Base-by-base conservation (phyloP, 1,284 basidiomycete genomes). In the Ganoderma lucidum region DNA sequence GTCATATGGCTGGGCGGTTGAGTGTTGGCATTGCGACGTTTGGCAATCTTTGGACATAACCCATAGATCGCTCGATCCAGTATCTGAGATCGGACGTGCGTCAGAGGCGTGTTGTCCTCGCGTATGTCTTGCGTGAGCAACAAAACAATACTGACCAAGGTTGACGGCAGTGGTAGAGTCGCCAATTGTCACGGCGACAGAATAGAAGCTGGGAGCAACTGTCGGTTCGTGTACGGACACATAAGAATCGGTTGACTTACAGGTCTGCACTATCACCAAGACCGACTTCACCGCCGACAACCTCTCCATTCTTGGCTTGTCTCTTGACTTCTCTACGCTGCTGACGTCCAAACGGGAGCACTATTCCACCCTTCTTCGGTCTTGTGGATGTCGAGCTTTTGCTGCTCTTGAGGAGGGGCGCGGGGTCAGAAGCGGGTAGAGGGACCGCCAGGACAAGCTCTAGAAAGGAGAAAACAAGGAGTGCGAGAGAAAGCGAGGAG, bases 21-120 rank as follows among this genome's bases (percentile, higher is more conserved):
- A 77, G 28, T 53, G 39, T 32, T 66, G 60, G 59, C 78, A 80
- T 14, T 70, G 48, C 15, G 66, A 63, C 0, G 78, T 78, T 15
- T 73, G 65, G 68, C 78, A 80, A 19, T 60, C 56, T 17, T 42
- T 63, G 51, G 78, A 78, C 76, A 78, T 80, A 19, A 80, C 75
- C 78, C 78, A 80, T 3, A 80, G 69, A 69, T 80, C 78, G 62
- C 78, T 80, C 12, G 78, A 80, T 12, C 78, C 78, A n/a, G 78
- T 79, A 61, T 80, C 78, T 80, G 48, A n/a, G 39, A 30, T 45
- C 23, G 30, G n/a, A 41, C 45, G n/a, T 41, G 32, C 28, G 64
- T 48, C 37, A 55, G 56, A 63, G 35, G 44, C n/a, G 15, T 32
- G 62, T 63, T n/a, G 14, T 37, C 59, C 39, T 63, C 23, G 14